These are phyloP conservation scores for Sicyos baderoa DNA, from an alignment of 306 rosid genomes.

Conservation along the genomic window DNA sequence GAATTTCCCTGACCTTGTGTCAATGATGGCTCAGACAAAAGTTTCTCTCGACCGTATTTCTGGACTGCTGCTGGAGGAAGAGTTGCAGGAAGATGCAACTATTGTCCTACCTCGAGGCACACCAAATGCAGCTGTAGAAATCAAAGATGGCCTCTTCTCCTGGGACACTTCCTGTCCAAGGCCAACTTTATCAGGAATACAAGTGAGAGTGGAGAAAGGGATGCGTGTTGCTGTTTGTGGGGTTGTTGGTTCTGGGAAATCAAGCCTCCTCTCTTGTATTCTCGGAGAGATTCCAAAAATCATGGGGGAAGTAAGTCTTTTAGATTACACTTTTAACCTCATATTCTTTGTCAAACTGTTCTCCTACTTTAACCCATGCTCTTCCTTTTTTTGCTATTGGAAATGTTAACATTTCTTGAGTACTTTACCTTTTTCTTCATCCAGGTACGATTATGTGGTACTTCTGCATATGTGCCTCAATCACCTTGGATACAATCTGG, in stretches of 20 bases:
- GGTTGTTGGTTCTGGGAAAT: constrained; percentile 90
- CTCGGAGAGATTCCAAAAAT: constrained; percentile 91
- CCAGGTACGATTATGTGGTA: constrained; percentile 82
- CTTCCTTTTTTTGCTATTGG: constrained; percentile 20
- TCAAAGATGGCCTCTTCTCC: constrained; percentile 59
- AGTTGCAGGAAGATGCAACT: constrained; percentile 89
- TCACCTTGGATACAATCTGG: constrained; percentile 96
- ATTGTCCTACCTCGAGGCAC: constrained; percentile 59
- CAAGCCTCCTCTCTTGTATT: constrained; percentile 92
- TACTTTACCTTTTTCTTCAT: constrained; percentile 23
- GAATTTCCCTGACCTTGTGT: constrained; percentile 95
- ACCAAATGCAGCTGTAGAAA: constrained; percentile 65
- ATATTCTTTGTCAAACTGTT: not conserved
- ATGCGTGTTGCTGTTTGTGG: constrained; percentile 98
- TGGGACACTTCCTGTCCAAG: constrained; percentile 75
- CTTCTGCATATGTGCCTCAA: constrained; percentile 82
- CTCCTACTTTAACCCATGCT: not conserved
- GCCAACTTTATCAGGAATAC: constrained; percentile 73
- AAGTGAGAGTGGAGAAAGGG: constrained; percentile 67
- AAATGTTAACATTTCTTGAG: constrained; percentile 14
- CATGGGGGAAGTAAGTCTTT: constrained; percentile 81
- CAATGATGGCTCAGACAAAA: constrained; percentile 99
- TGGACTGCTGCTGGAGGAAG: constrained; percentile 83
- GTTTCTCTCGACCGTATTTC: constrained; percentile 96
- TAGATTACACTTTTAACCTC: constrained; percentile 6